Evolutionary conservation across 192 early-diverging fungal species (phyloP).

Genomic region (Linnemannia zychae): DNA sequence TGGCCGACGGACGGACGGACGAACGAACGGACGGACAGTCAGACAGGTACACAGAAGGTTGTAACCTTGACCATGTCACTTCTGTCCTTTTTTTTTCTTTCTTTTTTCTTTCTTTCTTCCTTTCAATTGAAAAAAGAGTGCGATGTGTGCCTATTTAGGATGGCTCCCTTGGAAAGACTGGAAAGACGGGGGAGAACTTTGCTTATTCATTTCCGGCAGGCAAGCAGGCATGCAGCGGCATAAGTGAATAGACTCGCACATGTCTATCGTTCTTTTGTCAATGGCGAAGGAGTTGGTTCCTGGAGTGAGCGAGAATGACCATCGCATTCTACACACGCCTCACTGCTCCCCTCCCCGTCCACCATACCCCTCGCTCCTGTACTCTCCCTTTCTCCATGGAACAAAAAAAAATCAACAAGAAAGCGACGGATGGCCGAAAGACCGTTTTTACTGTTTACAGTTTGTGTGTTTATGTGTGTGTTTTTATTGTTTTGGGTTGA

Average conservation of each 20-base stretch:
- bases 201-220: background rate
- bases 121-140: background rate
- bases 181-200: background rate
- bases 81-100: too few species aligned
- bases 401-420: too few species aligned
- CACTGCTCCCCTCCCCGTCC: too few species aligned
- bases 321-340: background rate
- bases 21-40: background rate
- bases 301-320: background rate
- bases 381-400: background rate
- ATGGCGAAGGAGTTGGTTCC: background rate
- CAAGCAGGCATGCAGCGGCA: background rate
- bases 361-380: background rate
- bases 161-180: background rate
- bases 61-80: background rate
- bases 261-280: background rate
- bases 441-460: background rate
- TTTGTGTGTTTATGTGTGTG: background rate
- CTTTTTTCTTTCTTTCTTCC: background rate
- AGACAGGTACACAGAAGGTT: too few species aligned
- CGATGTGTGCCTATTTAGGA: background rate
- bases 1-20: background rate
- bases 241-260: background rate
- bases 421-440: slow-evolving; percentile 1
- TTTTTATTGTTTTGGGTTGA: background rate